Evolutionary conservation across 768 basidiomycete species (phyloP).

Genomic region (Lactifluus subvellereus): DNA sequence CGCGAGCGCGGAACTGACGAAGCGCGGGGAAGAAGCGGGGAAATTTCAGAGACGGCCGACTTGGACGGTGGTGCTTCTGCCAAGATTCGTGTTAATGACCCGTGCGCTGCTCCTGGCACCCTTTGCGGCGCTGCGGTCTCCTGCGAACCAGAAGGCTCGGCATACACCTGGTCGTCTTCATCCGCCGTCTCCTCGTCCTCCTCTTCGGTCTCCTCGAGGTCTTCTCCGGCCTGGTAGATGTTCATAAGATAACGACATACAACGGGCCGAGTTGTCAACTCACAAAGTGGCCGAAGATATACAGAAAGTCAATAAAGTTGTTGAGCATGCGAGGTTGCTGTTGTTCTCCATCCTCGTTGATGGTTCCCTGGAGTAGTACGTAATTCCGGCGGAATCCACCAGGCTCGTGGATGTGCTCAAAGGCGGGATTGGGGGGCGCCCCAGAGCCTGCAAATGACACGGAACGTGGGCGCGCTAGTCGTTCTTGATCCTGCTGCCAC

Average conservation of each 20-base stretch:
- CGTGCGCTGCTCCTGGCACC: conserved; percentile 1
- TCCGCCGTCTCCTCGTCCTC: conserved; percentile 47
- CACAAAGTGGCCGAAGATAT: conserved; percentile 94
- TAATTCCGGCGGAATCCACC: conserved; percentile 93
- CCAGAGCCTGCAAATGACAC: conserved; percentile 60
- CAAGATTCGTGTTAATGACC: conserved; percentile 9
- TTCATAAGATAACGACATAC: conserved; percentile 6
- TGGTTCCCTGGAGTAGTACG: conserved; percentile 61
- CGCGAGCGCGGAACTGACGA: conserved; percentile 39
- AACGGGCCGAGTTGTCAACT: conserved; percentile 32
- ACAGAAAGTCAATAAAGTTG: conserved; percentile 93
- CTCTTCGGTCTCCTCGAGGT: conserved; percentile 62
- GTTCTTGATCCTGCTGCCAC: conserved; percentile 76
- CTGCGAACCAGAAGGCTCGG: conserved; percentile 17
- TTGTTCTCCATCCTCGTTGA: conserved; percentile 41
- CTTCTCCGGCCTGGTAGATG: conserved; percentile 70
- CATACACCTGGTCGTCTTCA: conserved; percentile 28
- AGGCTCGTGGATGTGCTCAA: conserved; percentile 92
- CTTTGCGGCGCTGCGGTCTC: background rate
- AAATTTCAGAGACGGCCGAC: conserved; percentile 37
- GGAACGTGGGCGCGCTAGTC: conserved; percentile 57
- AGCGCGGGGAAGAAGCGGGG: conserved; percentile 46
- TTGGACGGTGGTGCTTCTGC: conserved; percentile 18
- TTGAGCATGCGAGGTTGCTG: conserved; percentile 54
- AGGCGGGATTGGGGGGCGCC: conserved; percentile 58